Base-by-base conservation (phyloP, 75 land plant genomes). In the Ceratopteris richardii region DNA sequence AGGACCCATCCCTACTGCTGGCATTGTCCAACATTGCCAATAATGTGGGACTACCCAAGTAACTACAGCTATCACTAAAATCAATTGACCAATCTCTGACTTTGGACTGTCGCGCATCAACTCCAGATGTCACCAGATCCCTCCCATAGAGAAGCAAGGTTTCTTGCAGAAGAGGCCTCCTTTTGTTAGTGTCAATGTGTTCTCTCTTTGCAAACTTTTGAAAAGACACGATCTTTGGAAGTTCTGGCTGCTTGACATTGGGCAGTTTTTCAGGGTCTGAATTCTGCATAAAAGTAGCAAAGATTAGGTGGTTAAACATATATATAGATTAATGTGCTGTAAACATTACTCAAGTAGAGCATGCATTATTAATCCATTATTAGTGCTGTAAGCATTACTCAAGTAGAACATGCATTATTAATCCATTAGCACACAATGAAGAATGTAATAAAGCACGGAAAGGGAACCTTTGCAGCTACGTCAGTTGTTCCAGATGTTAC, bases 151-250 rank as follows among this genome's bases (percentile, higher is more conserved):
- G 42, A 25, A 59, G 24, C 9, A 59, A 11, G 1, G 25, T 39
- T 25, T 39, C 42, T 43, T 46, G 42, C 21, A 41, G 48, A 16
- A 54, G 44, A 44, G 48, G 44, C 31, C 41, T 61, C 67, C 58
- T 70, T 24, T 46, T 69, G 58, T 37, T 63, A 28, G 50, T 51
- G 23, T 70, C 73, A 20, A 56, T 61, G 47, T 91, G 82, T 52
- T 85, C 97, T 16, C 93, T 76, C 70, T 79, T 80, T 44, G 96
- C 95, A 81, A 89, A 93, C 76, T 89, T 93, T 51, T 93, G 90
- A 61, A 93, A 93, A 14, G 98, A 93, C 29, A 85, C 75, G 39
- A 93, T 93, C 77, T 89, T 93, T 41, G 98, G 98, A 25, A 85
- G 72, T 62, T 76, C 84, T 51, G 66, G 81, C 14, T 61, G 64